Evolutionary conservation across 306 rosid species (phyloP).

Genomic region (Sicyos edulis): DNA sequence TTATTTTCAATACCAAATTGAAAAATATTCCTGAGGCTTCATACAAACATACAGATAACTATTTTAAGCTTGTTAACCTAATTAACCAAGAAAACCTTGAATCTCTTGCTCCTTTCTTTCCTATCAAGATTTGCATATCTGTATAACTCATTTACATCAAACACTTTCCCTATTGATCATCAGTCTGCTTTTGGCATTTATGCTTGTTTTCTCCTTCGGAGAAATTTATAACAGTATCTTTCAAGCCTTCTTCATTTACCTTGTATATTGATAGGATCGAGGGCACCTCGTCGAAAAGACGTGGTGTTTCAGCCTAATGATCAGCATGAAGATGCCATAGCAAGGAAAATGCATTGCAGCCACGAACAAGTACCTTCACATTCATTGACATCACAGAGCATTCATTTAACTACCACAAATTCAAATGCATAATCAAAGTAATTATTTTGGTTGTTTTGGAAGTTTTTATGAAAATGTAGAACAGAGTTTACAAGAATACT

Average conservation of each 20-base stretch:
- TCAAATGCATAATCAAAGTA: too few species aligned
- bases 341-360: slow-evolving; percentile 84
- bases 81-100: slow-evolving; percentile 12
- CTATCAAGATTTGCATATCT: not conserved
- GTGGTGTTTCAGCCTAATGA: slow-evolving; percentile 78
- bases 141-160: slow-evolving; percentile 11
- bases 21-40: slow-evolving; percentile 13
- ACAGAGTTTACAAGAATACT: not conserved
- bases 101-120: slow-evolving; percentile 11
- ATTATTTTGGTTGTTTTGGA: not conserved
- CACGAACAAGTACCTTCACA: slow-evolving; percentile 70
- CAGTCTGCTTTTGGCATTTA: not conserved
- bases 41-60: too few species aligned
- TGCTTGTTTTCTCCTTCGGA: slow-evolving; percentile 18
- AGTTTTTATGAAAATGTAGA: not conserved
- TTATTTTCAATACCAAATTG: slow-evolving; percentile 18
- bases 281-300: slow-evolving; percentile 54
- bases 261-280: slow-evolving; percentile 49
- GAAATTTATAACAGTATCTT: not conserved
- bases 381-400: slow-evolving; percentile 24
- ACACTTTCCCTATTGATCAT: slow-evolving; percentile 9
- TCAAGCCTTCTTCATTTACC: slow-evolving; percentile 14
- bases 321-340: slow-evolving; percentile 69
- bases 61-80: not conserved
- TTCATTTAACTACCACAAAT: not conserved